These are phyloP conservation scores for Salix arbutifolia DNA, from an alignment of 345 rosid genomes.

Conservation along the genomic window DNA sequence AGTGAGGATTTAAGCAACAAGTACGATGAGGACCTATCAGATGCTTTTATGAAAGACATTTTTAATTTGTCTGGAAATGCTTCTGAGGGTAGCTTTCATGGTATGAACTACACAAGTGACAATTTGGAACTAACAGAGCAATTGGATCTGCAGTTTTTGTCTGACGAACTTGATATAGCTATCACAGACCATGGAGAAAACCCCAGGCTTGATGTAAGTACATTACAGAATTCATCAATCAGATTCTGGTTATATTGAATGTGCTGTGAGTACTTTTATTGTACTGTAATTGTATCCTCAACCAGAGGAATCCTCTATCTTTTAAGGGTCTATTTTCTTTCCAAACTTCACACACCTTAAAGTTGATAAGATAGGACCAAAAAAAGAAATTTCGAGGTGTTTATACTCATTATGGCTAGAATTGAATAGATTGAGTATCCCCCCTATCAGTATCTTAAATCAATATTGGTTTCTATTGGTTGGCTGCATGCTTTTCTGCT, in stretches of 20 bases:
- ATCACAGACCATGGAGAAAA: constrained; percentile 72
- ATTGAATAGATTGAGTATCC: background rate
- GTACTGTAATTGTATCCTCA: too few species aligned
- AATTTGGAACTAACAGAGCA: constrained; percentile 49
- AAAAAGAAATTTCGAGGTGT: background rate
- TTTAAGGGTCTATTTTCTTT: too few species aligned
- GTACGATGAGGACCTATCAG: constrained; percentile 44
- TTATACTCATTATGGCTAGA: background rate
- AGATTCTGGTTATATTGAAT: too few species aligned
- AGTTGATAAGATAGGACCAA: background rate
- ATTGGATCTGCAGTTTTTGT: constrained; percentile 72
- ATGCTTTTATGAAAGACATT: constrained; percentile 47
- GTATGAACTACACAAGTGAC: constrained; percentile 39
- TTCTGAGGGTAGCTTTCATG: constrained; percentile 53
- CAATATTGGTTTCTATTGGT: background rate
- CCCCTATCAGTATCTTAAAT: background rate
- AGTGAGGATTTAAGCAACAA: constrained; percentile 45
- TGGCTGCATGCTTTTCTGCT: too few species aligned
- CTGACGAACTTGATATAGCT: constrained; percentile 78
- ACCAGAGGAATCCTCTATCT: too few species aligned
- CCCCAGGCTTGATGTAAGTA: constrained; percentile 79
- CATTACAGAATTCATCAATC: background rate
- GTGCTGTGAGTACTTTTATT: too few species aligned
- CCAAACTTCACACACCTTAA: background rate
- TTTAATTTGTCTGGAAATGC: constrained; percentile 47